A percentile compares a stretch with the other conserved stretches of the same genome.
Conservation (phyloP, 169 alveolate genomes). For the Plasmodium vivax region DNA sequence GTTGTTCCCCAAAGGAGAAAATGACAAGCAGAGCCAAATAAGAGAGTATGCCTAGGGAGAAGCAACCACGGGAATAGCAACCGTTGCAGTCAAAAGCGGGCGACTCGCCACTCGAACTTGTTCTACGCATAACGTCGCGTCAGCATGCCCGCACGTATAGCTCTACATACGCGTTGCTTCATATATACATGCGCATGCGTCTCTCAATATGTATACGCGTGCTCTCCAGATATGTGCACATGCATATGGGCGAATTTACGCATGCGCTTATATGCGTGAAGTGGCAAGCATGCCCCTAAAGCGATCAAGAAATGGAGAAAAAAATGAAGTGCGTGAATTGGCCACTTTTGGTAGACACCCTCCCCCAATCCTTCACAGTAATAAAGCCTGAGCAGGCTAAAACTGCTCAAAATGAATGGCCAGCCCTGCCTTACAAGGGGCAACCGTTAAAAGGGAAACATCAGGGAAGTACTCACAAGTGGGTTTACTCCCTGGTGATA, state of each 20-base stretch:
- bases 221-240: neutral
- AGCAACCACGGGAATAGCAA: neutral
- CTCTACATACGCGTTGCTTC: neutral
- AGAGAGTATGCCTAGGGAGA: neutral
- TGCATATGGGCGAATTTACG: neutral
- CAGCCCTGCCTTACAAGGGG: neutral
- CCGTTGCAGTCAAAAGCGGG: neutral
- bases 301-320: neutral
- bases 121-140: neutral
- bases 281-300: neutral
- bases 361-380: neutral
- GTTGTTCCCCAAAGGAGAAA: neutral
- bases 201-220: no score
- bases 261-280: neutral
- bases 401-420: neutral
- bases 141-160: neutral
- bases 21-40: neutral
- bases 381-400: neutral
- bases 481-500: neutral
- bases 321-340: neutral
- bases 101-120: neutral
- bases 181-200: neutral
- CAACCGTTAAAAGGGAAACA: neutral
- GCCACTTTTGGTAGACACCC: neutral
- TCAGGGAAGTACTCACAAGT: neutral